Conservation (phyloP, 805 yeast genomes). For the Candida rishiriensis region DNA sequence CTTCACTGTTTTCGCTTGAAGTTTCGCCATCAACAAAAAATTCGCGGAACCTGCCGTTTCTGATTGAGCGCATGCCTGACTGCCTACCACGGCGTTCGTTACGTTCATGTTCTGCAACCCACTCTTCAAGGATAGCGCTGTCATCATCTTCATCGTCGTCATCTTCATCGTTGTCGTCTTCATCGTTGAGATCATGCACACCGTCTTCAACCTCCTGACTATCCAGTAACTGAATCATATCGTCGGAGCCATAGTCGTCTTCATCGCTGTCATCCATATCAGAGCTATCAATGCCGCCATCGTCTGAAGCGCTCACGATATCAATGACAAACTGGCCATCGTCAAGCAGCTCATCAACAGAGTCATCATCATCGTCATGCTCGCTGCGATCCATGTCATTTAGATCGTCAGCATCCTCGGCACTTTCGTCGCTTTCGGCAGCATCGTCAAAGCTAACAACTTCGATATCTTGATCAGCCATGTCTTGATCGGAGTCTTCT, state of each 20-base stretch:
- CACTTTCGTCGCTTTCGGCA: conserved; percentile 4
- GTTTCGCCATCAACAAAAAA: conserved; percentile 10
- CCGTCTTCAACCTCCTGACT: conserved; percentile 16
- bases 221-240: conserved; percentile 14
- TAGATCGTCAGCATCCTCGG: conserved; percentile 9
- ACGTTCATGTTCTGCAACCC: conserved; percentile 29
- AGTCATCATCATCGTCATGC: conserved; percentile 14
- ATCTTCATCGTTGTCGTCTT: conserved; percentile 11
- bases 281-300: conserved; percentile 14
- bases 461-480: conserved; percentile 18
- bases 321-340: conserved; percentile 25
- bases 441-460: conserved; percentile 12
- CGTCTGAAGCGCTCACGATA: conserved; percentile 26
- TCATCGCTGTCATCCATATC: conserved; percentile 22
- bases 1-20: conserved; percentile 5
- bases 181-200: conserved; percentile 21
- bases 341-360: conserved; percentile 22
- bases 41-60: conserved; percentile 4
- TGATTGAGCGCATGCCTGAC: conserved; percentile 2
- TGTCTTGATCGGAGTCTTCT: conserved; percentile 14
- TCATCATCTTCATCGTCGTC: conserved; percentile 23
- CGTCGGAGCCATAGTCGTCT: conserved; percentile 16
- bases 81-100: conserved; percentile 18
- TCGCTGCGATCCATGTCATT: conserved; percentile 19
- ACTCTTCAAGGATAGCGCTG: conserved; percentile 28